Evolutionary conservation across 176 grass and related monocot species (phyloP).

Genomic region (Cymbopogon citratus): DNA sequence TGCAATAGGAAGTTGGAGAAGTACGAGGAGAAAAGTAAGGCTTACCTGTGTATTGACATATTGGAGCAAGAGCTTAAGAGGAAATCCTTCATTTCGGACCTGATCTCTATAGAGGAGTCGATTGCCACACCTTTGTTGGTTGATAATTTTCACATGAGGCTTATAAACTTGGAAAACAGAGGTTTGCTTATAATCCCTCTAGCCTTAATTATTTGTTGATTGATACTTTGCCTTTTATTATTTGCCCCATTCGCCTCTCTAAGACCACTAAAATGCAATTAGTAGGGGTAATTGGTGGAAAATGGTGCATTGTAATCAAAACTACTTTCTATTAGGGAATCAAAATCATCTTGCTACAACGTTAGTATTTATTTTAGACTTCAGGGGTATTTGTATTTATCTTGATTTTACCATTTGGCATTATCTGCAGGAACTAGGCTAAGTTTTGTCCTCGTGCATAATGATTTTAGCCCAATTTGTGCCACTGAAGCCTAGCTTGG

Average conservation of each 20-base stretch:
- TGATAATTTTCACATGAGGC: slow-evolving; percentile 65
- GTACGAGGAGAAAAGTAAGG: slow-evolving; percentile 50
- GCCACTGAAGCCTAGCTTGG: background rate
- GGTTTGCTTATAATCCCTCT: slow-evolving; percentile 29
- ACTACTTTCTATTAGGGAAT: background rate
- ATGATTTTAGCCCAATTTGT: background rate
- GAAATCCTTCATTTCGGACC: slow-evolving; percentile 6
- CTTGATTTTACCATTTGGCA: background rate
- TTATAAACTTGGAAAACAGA: slow-evolving; percentile 74
- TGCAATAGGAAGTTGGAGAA: slow-evolving; percentile 34
- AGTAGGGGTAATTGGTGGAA: background rate
- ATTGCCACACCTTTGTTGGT: slow-evolving; percentile 46
- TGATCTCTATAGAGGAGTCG: slow-evolving; percentile 32
- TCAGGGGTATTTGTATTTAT: background rate
- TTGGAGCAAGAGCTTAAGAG: slow-evolving; percentile 57
- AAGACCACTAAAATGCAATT: background rate
- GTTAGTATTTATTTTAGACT: background rate
- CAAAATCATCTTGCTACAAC: background rate
- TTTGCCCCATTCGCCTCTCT: background rate
- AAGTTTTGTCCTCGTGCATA: background rate
- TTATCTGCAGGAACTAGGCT: background rate
- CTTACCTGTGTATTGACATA: slow-evolving; percentile 67
- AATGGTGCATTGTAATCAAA: background rate
- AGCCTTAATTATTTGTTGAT: background rate
- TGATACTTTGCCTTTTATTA: background rate